Conservation (phyloP, 2,329 filamentous ascomycete species). For the Neonectria ditissima region DNA sequence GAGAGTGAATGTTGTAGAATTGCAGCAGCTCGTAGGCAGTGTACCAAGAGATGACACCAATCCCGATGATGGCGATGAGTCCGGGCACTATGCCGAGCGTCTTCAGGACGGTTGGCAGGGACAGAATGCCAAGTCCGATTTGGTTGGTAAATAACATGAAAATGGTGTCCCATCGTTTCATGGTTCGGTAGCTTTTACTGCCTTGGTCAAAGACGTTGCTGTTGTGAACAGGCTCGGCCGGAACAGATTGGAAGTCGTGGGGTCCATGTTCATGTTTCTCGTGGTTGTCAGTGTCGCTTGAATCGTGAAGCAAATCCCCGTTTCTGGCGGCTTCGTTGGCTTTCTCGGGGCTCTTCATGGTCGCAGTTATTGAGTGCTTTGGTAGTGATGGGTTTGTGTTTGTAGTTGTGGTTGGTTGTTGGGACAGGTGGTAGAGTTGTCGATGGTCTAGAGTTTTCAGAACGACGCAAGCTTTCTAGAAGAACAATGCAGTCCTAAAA, state of each 20-base stretch:
- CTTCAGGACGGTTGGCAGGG: conserved; percentile 76
- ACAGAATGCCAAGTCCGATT: conserved; percentile 61
- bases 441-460: neutral
- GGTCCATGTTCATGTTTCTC: neutral
- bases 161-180: conserved; percentile 42
- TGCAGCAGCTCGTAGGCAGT: conserved; percentile 64
- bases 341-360: neutral
- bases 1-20: conserved; percentile 75
- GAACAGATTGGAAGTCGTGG: conserved; percentile 34
- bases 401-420: neutral
- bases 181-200: conserved; percentile 43
- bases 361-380: neutral
- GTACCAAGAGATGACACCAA: conserved; percentile 72
- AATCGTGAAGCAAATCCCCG: neutral
- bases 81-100: conserved; percentile 75
- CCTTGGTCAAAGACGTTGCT: conserved; percentile 44
- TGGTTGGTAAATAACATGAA: conserved; percentile 46
- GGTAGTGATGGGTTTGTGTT: neutral
- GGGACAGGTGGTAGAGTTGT: neutral
- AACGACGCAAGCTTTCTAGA: neutral
- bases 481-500: neutral
- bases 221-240: conserved; percentile 32
- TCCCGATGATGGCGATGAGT: conserved; percentile 73
- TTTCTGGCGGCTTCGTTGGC: neutral
- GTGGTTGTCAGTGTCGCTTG: neutral